These are phyloP conservation scores for Yamadazyma diddensiae DNA, from an alignment of 1,139 yeast species.

Conservation along the genomic window DNA sequence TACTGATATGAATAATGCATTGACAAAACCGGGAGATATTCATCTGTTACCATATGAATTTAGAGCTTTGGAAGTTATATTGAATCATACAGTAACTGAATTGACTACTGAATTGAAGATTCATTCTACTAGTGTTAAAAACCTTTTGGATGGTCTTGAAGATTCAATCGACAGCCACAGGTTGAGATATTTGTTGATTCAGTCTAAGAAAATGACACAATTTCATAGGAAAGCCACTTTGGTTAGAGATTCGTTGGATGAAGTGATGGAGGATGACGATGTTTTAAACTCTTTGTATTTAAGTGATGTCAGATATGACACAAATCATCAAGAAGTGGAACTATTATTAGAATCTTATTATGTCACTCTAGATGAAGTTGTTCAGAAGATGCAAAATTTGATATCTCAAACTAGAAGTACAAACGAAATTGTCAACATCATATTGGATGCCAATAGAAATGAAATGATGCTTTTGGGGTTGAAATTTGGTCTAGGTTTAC, in stretches of 20 bases:
- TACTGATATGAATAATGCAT: slow-evolving; percentile 28
- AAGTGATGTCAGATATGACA: slow-evolving; percentile 30
- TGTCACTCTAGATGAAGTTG: slow-evolving; percentile 44
- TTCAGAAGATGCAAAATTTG: slow-evolving; percentile 42
- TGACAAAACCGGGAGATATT: slow-evolving; percentile 21
- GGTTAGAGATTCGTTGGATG: slow-evolving; percentile 40
- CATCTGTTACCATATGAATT: slow-evolving; percentile 40
- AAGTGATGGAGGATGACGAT: slow-evolving; percentile 39
- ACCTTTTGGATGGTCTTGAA: slow-evolving; percentile 37
- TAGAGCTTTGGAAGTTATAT: slow-evolving; percentile 42
- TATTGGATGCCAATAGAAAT: slow-evolving; percentile 45
- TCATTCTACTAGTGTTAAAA: slow-evolving; percentile 38
- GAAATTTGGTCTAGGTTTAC: slow-evolving; percentile 40
- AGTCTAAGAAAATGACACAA: slow-evolving; percentile 43
- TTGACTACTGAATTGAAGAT: slow-evolving; percentile 44
- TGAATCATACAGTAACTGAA: slow-evolving; percentile 37
- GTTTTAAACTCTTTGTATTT: slow-evolving; percentile 40
- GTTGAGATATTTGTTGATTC: slow-evolving; percentile 39
- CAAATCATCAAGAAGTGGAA: slow-evolving; percentile 44
- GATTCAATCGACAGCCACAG: slow-evolving; percentile 39
- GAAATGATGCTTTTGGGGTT: slow-evolving; percentile 47
- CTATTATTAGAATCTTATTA: slow-evolving; percentile 43
- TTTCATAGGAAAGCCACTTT: slow-evolving; percentile 42
- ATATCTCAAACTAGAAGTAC: slow-evolving; percentile 43
- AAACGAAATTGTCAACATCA: slow-evolving; percentile 46